phyloP scores from a whole-genome alignment of 371 early-diverging fungal species.

The Apophysomyces elegans region DNA sequence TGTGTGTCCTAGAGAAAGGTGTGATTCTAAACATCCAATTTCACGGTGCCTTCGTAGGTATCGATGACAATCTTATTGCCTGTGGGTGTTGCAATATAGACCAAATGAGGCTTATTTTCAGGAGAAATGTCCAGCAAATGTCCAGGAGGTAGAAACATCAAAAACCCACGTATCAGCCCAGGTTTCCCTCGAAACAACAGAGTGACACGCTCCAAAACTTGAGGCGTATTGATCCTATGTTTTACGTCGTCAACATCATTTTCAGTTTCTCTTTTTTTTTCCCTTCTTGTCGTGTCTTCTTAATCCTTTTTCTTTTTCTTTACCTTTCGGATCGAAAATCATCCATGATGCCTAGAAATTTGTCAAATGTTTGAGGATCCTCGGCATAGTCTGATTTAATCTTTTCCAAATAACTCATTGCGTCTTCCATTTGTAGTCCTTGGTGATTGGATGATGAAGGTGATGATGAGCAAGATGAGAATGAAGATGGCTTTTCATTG shows the following conservation, averaged over 20 bases:
- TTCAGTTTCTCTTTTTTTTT: too few species aligned
- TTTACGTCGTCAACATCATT: not conserved
- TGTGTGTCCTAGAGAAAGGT: too few species aligned
- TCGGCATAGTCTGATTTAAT: slow-evolving; percentile 24
- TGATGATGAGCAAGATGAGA: not conserved
- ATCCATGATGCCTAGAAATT: slow-evolving; percentile 37
- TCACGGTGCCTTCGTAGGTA: slow-evolving; percentile 27
- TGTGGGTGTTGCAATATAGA: slow-evolving; percentile 33
- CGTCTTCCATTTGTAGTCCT: slow-evolving; percentile 26
- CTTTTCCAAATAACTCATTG: slow-evolving; percentile 35
- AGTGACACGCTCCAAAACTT: slow-evolving; percentile 40
- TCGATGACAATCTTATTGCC: slow-evolving; percentile 37
- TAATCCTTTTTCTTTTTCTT: not conserved
- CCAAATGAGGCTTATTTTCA: slow-evolving; percentile 25
- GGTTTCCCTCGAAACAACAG: slow-evolving; percentile 37
- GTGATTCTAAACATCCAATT: slow-evolving; percentile 16
- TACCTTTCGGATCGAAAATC: slow-evolving; percentile 35
- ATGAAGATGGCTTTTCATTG: too few species aligned
- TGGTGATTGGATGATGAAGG: not conserved
- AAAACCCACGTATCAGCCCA: slow-evolving; percentile 35
- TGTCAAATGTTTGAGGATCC: slow-evolving; percentile 24
- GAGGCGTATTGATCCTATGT: slow-evolving; percentile 38
- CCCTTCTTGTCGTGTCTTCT: not conserved
- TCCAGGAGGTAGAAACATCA: slow-evolving; percentile 41
- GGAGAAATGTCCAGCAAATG: slow-evolving; percentile 35